phyloP scores from a whole-genome alignment of 805 yeast genomes.

The Candida ficus region DNA sequence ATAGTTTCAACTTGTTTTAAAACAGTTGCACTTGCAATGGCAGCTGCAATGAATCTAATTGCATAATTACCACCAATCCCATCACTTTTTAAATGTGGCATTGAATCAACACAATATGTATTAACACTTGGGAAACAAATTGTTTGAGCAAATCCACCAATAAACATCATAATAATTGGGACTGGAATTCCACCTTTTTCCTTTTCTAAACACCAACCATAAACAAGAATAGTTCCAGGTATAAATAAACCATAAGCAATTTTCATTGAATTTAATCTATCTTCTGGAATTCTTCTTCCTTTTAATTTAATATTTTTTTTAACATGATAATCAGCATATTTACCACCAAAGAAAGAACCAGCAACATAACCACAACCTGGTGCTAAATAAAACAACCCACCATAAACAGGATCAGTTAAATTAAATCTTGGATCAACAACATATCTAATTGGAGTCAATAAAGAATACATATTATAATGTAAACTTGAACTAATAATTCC shows the following conservation, averaged over 20 bases:
- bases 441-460: conserved; percentile 50
- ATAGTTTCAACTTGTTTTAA: conserved; percentile 40
- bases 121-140: conserved; percentile 47
- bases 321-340: conserved; percentile 45
- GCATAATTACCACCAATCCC: conserved; percentile 53
- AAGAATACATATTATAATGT: conserved; percentile 44
- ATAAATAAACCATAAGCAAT: conserved; percentile 35
- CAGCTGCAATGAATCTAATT: conserved; percentile 45
- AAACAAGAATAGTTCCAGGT: conserved; percentile 41
- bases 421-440: conserved; percentile 53
- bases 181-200: conserved; percentile 50
- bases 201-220: conserved; percentile 49
- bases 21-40: conserved; percentile 45
- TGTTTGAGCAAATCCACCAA: conserved; percentile 47
- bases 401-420: conserved; percentile 41
- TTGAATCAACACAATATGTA: conserved; percentile 53
- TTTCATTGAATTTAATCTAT: conserved; percentile 38
- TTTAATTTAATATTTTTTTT: conserved; percentile 36
- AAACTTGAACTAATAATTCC: conserved; percentile 42
- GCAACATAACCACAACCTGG: conserved; percentile 50
- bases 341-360: conserved; percentile 50
- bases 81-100: conserved; percentile 50
- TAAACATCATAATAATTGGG: conserved; percentile 45
- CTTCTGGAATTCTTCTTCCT: conserved; percentile 44
- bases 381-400: conserved; percentile 49